These are phyloP conservation scores for Maudiozyma serrabonitensis DNA, from an alignment of 805 yeast species.

Conservation along the genomic window DNA sequence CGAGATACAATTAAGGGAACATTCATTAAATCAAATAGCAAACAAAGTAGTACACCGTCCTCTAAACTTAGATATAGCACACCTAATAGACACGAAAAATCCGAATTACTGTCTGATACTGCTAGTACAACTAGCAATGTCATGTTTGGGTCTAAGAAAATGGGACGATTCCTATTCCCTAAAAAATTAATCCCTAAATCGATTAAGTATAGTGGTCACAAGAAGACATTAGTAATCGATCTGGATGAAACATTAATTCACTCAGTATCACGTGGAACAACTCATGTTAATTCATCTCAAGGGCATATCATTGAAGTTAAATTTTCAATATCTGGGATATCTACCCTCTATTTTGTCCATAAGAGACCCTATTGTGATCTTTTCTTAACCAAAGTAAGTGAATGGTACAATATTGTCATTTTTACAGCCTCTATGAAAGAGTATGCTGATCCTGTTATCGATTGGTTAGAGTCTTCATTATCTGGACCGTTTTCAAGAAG, in stretches of 20 bases:
- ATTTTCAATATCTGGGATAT: conserved; percentile 44
- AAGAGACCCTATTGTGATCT: conserved; percentile 88
- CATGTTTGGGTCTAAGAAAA: conserved; percentile 23
- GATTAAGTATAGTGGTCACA: conserved; percentile 28
- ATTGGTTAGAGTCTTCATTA: conserved; percentile 65
- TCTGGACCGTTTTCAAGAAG: conserved; percentile 45
- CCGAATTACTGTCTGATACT: neutral
- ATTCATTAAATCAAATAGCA: conserved; percentile 9
- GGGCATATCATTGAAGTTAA: conserved; percentile 77
- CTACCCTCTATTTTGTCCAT: conserved; percentile 80
- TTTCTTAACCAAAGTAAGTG: conserved; percentile 64
- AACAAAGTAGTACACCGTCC: conserved; percentile 3
- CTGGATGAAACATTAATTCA: conserved; percentile 93
- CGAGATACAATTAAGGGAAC: conserved; percentile 28
- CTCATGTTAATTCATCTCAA: conserved; percentile 25
- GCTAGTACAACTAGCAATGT: neutral
- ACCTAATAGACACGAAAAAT: neutral
- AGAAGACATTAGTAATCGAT: conserved; percentile 68
- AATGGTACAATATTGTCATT: conserved; percentile 82
- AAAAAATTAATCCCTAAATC: conserved; percentile 33
- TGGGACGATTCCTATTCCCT: conserved; percentile 37
- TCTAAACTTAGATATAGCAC: neutral
- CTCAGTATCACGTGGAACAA: conserved; percentile 58
- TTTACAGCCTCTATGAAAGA: conserved; percentile 93
- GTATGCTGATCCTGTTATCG: conserved; percentile 95